Evolutionary conservation across 257 asterid species (phyloP).

Genomic region (Lavandula angustifolia): DNA sequence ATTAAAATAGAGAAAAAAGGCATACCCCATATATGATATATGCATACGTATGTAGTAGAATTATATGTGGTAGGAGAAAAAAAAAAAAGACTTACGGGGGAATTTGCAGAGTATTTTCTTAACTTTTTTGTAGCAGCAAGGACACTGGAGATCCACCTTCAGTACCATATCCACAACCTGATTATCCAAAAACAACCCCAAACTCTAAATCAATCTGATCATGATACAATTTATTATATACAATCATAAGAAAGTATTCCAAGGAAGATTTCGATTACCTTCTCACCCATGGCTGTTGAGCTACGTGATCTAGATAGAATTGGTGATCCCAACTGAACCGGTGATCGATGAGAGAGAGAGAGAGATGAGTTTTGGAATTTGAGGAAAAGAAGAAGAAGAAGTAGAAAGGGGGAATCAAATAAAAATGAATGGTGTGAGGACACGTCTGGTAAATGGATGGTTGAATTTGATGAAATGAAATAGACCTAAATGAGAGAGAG

Average conservation of each 20-base stretch:
- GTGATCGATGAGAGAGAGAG: constrained; percentile 21
- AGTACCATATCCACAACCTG: constrained; percentile 71
- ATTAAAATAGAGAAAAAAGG: no score
- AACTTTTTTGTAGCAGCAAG: constrained; percentile 81
- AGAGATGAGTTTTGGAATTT: neutral
- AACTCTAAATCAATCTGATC: neutral
- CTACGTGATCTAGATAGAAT: neutral
- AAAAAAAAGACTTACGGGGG: constrained; percentile 57
- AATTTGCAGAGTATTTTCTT: constrained; percentile 76
- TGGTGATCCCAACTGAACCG: neutral
- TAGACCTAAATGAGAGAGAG: neutral
- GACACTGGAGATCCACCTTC: constrained; percentile 85
- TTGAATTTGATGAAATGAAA: constrained; percentile 37
- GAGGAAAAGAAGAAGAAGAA: neutral
- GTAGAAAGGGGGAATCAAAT: constrained; percentile 8
- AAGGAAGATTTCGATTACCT: constrained; percentile 30
- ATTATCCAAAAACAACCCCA: neutral
- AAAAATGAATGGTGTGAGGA: constrained; percentile 4
- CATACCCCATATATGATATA: no score
- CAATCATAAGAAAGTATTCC: neutral
- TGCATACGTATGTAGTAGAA: no score
- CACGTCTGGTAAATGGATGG: constrained; percentile 17
- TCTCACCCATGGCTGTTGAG: constrained; percentile 38
- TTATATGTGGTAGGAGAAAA: no score
- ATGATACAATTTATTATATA: no score